Evolutionary conservation across 768 basidiomycete genomes (phyloP), one percentile per base, ranked within the genome.

Genomic region (Fomitopsis serialis): DNA sequence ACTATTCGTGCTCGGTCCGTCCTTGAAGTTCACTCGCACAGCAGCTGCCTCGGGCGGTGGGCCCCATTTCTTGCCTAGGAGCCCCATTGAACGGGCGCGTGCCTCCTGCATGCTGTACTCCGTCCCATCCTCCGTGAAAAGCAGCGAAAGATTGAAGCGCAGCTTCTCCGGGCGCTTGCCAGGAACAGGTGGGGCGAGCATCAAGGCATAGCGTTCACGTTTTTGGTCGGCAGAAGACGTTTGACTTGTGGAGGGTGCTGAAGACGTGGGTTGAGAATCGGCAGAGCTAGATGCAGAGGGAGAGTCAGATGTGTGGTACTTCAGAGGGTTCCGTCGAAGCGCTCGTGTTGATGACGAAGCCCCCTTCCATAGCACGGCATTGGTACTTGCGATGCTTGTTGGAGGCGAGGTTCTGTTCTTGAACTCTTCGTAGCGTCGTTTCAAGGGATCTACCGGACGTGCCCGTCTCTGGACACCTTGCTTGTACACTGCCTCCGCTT

Each of bases 91-190:
- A 17, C 83, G 81, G 1, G 91, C 88, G 10, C 91, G 77, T 34
- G 84, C 85, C 75, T 92, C 95, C 63, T 89, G 84, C 22, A 86
- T 83, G 61, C 89, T 87, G 69, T 88, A 96, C 66, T 98, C 94
- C 1, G 81, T 74, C 2, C 83, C 78, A 47, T 89, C 84, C 29
- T 82, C 80, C n/a, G 85, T 90, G 61, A 85, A 88, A 13, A 93
- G 70, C 17, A 91, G 66, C 0, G 78, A 72, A 36, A 92, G 72
- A 56, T 89, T 77, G 66, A 90, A 87, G 29, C 79, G 77, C 42
- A 82, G 71, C 58, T 84, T 82, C 70, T 92, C 89, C 5, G 81
- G 85, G 17, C 84, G 84, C 63, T 82, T 87, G 1, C 81, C 85
- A 1, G 82, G 81, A 11, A 72, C 73, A 0, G 81, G 82, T 17